Evolutionary conservation across 129 eudicot genomes (phyloP).

Genomic region (Flaveria sonorensis): DNA sequence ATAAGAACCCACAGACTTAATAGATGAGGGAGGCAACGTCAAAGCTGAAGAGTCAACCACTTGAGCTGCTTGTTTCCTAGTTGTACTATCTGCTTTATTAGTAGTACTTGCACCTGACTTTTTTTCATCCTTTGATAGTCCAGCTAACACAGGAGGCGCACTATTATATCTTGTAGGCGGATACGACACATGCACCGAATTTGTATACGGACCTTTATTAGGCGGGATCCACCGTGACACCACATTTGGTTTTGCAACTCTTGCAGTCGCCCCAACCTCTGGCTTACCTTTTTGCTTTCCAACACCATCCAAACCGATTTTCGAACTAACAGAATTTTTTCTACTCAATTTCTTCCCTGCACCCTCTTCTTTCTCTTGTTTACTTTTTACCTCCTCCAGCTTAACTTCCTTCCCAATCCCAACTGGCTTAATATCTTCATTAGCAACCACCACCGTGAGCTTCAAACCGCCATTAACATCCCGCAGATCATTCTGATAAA

Average conservation of each 20-base stretch:
- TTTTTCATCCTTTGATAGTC: conserved; percentile 49
- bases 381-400: conserved; percentile 41
- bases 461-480: conserved; percentile 39
- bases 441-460: conserved; percentile 33
- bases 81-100: conserved; percentile 37
- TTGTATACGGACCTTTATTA: conserved; percentile 82
- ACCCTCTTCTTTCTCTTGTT: conserved; percentile 45
- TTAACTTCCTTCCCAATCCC: conserved; percentile 27
- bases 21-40: conserved; percentile 34
- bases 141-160: conserved; percentile 72
- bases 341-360: conserved; percentile 37
- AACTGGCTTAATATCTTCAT: conserved; percentile 28
- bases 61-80: conserved; percentile 37
- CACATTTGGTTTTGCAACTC: conserved; percentile 65
- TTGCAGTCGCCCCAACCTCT: conserved; percentile 43
- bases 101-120: conserved; percentile 43
- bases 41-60: conserved; percentile 25
- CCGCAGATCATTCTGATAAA: conserved; percentile 34
- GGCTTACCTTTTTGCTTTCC: conserved; percentile 56
- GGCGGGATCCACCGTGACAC: conserved; percentile 93
- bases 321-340: conserved; percentile 40
- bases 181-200: conserved; percentile 86
- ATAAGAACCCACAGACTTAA: conserved; percentile 26
- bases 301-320: conserved; percentile 44
- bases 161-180: conserved; percentile 81